Base-by-base conservation (phyloP, 2,329 filamentous ascomycete genomes). In the Ceratocystis harringtonii region DNA sequence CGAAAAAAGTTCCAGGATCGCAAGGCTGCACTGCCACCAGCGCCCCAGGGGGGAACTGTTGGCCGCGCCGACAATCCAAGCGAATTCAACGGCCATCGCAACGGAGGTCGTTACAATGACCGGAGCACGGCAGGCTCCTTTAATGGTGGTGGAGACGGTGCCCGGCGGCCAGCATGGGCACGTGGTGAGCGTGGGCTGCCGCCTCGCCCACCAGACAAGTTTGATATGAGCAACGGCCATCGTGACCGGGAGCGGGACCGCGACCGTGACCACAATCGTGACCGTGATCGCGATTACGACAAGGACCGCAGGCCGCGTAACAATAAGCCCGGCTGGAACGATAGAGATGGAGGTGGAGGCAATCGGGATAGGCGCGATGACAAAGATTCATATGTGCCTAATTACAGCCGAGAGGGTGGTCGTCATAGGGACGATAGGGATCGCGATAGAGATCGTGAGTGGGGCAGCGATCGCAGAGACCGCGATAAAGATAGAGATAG, bases 41-140 rank as follows among this genome's bases (percentile, higher is more conserved):
- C 92, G 0, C 94, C 94, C 0, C 91, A 92, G 70, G 92, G 92
- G 12, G 92, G 90, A 3, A 91, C 90, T 0, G 91, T 96, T 2
- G 92, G 92, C 15, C 84, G 90, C 71, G 84, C 79, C 1, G 79
- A 80, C 32, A 78, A 80, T 8, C 79, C 81, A 68, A 74, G 75
- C 3, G 74, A 75, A 7, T 75, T 79, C 67, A 77, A 77, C 22
- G 71, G 58, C 12, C 41, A 50, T 6, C 36, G 74, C 1, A 81
- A 80, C 68, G 79, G 74, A 36, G 81, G 12, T 19, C 55, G 55
- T 5, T 58, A 79, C 62, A 78, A 78, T 5, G 74, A 75, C 25
- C 75, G 80, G 32, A 78, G 78, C 64, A 75, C 76, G 17, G 15
- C 30, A 28, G 32, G 17, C 55, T 58, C 12, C 5, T 58, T 58